Evolutionary conservation across 2,329 filamentous ascomycete genomes (phyloP).

Genomic region (Hymenoscyphus albidus): DNA sequence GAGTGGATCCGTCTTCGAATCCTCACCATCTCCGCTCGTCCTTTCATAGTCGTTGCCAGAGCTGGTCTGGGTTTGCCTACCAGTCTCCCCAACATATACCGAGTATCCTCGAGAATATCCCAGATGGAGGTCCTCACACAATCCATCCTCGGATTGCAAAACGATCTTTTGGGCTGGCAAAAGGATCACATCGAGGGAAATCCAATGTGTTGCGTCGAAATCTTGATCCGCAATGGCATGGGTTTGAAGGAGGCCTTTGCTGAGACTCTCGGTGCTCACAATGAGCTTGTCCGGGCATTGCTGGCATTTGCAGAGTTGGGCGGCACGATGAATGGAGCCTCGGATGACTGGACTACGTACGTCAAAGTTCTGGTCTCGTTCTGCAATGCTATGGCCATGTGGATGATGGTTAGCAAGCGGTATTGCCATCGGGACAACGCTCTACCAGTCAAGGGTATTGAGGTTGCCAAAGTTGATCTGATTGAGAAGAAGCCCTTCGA

Average conservation of each 20-base stretch:
- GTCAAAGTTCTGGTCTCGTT: slow-evolving; percentile 4
- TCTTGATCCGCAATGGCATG: slow-evolving; percentile 10
- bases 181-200: slow-evolving; percentile 9
- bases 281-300: slow-evolving; percentile 6
- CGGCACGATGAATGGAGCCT: background rate
- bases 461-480: background rate
- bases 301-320: slow-evolving; percentile 6
- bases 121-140: slow-evolving; percentile 9
- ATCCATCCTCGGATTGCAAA: slow-evolving; percentile 6
- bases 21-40: slow-evolving; percentile 9
- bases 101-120: background rate
- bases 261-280: slow-evolving; percentile 1
- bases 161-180: slow-evolving; percentile 10
- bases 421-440: slow-evolving; percentile 2
- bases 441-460: background rate
- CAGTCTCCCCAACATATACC: background rate
- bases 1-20: slow-evolving; percentile 12
- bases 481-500: background rate
- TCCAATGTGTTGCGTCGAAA: slow-evolving; percentile 9
- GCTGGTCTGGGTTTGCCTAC: slow-evolving; percentile 5
- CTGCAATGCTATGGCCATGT: slow-evolving; percentile 5
- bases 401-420: slow-evolving; percentile 8
- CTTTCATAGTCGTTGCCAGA: slow-evolving; percentile 8
- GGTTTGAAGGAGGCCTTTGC: background rate
- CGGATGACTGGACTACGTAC: slow-evolving; percentile 1